Conservation (phyloP, 352 stramenopile species). For the Pythium pyrilobum region DNA sequence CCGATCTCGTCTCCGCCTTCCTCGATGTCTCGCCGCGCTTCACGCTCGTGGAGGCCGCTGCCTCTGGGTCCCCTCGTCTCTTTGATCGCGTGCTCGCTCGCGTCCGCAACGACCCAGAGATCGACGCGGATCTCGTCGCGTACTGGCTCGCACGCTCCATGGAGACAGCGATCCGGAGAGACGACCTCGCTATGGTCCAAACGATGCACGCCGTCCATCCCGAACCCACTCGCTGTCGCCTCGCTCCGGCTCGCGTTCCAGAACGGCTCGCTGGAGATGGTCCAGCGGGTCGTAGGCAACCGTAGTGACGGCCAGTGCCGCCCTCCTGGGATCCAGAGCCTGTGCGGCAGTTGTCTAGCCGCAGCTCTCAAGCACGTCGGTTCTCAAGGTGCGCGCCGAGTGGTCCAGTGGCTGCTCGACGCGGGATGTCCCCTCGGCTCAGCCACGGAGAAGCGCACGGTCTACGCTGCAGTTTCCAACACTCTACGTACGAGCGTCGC, state of each 20-base stretch:
- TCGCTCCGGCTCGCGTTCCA: background rate
- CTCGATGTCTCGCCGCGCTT: background rate
- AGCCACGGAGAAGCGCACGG: background rate
- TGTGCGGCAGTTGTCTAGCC: background rate
- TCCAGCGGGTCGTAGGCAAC: background rate
- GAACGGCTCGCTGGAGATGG: background rate
- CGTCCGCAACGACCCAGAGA: background rate
- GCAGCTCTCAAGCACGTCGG: background rate
- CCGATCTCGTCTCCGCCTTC: background rate
- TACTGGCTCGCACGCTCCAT: background rate
- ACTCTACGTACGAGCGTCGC: too few species aligned
- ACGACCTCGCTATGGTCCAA: background rate
- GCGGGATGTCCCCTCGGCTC: background rate
- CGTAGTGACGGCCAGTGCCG: background rate
- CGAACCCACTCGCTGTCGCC: background rate
- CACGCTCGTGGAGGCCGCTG: background rate
- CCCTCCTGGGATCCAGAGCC: background rate
- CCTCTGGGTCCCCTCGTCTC: background rate
- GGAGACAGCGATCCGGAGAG: background rate
- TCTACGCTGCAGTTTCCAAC: too few species aligned
- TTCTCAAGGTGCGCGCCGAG: background rate
- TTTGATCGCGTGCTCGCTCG: background rate
- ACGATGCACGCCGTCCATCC: background rate
- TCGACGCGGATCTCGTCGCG: too few species aligned
- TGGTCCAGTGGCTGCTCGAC: background rate